Percentiles rank a stretch among this genome's conserved stretches.
phyloP scores from a whole-genome alignment of 2,329 filamentous ascomycete species.

The Apiospora koreana region DNA sequence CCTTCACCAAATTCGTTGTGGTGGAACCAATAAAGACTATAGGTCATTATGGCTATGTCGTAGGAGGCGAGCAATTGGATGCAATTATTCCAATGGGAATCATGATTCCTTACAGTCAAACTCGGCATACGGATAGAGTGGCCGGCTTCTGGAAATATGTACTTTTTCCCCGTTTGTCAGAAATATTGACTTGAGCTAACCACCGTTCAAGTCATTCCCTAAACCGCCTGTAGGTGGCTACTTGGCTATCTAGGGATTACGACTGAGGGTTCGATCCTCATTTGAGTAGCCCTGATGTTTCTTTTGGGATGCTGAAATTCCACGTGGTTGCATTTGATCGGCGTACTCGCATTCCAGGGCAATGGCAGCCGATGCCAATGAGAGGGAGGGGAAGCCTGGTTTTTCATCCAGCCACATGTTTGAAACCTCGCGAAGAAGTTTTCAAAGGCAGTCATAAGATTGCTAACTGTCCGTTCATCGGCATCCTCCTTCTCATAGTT shows the following conservation, averaged over 20 bases:
- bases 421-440: neutral
- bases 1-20: neutral
- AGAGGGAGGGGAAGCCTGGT: neutral
- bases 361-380: neutral
- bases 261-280: too few species aligned
- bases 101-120: too few species aligned
- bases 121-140: too few species aligned
- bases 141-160: too few species aligned
- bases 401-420: neutral
- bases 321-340: neutral
- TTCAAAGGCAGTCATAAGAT: neutral
- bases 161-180: neutral
- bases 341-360: neutral
- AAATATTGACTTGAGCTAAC: too few species aligned
- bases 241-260: too few species aligned
- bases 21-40: neutral
- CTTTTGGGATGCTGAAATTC: neutral
- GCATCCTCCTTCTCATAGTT: too few species aligned
- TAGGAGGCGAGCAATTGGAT: too few species aligned
- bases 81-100: too few species aligned
- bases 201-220: too few species aligned
- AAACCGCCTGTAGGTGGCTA: too few species aligned
- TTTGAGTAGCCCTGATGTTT: neutral
- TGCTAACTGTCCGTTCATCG: neutral
- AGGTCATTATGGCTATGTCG: neutral